A percentile compares a stretch with the other conserved stretches of the same genome.
These are phyloP conservation scores for Rostrohypoxylon terebratum DNA, from an alignment of 495 filamentous ascomycete genomes.

Conservation along the genomic window DNA sequence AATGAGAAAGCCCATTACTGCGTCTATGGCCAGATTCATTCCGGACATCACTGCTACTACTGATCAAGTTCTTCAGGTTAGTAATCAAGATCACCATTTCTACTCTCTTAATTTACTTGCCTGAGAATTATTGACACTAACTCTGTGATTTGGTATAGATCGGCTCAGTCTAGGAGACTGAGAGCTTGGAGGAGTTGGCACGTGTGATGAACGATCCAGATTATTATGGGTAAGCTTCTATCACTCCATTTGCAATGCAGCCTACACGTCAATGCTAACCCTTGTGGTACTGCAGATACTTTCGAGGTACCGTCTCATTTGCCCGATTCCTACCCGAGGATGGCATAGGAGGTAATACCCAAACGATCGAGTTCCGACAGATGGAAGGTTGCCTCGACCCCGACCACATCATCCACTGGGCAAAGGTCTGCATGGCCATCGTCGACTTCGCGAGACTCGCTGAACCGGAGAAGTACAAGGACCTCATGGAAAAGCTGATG, in stretches of 20 bases:
- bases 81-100: neutral
- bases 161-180: conserved; percentile 34
- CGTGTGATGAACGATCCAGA: conserved; percentile 9
- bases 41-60: neutral
- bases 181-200: conserved; percentile 26
- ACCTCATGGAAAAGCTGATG: conserved; percentile 1
- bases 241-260: neutral
- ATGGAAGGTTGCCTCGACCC: conserved; percentile 42
- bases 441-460: conserved; percentile 42
- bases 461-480: conserved; percentile 1
- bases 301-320: conserved; percentile 34
- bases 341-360: conserved; percentile 29
- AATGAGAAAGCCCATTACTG: too few species aligned
- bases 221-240: neutral
- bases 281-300: neutral
- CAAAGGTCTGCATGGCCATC: conserved; percentile 31
- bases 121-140: neutral
- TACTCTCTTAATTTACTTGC: neutral
- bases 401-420: conserved; percentile 40
- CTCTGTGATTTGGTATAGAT: conserved; percentile 12
- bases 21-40: conserved; percentile 24
- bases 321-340: conserved; percentile 27
- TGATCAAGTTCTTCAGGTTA: conserved; percentile 15
- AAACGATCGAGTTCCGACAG: conserved; percentile 47
- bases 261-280: neutral